A percentile compares a stretch with the other conserved stretches of the same genome.
Conservation (phyloP, 2,329 filamentous ascomycete genomes). For the Thermothelomyces thermophilus region DNA sequence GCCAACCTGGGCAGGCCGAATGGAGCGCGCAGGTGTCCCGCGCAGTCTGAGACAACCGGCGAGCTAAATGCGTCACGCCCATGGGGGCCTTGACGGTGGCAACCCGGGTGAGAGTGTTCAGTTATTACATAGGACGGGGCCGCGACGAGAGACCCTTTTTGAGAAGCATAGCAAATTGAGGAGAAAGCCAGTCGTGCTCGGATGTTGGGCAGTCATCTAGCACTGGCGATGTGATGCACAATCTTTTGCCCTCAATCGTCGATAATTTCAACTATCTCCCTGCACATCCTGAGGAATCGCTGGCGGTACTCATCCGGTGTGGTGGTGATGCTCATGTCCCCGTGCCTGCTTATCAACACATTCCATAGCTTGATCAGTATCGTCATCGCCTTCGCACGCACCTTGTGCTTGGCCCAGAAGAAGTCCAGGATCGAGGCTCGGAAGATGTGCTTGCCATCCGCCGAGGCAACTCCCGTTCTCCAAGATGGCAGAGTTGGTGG, state of each 20-base stretch:
- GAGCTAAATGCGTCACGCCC: no score
- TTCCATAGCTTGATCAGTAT: slow-evolving; percentile 59
- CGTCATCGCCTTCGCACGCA: slow-evolving; percentile 60
- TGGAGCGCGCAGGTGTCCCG: no score
- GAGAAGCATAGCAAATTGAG: no score
- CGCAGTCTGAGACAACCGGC: no score
- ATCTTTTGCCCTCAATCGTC: slow-evolving; percentile 1
- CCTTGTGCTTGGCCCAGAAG: slow-evolving; percentile 70
- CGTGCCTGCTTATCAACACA: slow-evolving; percentile 50
- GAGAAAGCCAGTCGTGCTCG: no score
- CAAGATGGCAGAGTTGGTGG: slow-evolving; percentile 41
- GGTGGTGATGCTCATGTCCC: slow-evolving; percentile 70
- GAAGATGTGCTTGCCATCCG: slow-evolving; percentile 60
- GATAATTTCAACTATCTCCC: slow-evolving; percentile 28
- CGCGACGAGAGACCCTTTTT: no score
- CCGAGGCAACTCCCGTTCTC: slow-evolving; percentile 55
- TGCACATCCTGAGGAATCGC: slow-evolving; percentile 45
- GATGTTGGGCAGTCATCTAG: background rate
- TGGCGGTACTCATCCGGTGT: slow-evolving; percentile 60
- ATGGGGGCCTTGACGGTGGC: no score
- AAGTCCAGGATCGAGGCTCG: slow-evolving; percentile 65
- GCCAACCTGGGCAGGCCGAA: no score
- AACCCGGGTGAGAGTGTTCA: no score
- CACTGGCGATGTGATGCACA: background rate
- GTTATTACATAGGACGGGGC: no score